Evolutionary conservation across 148 eudicot species (phyloP).

Genomic region (Drosera capensis): DNA sequence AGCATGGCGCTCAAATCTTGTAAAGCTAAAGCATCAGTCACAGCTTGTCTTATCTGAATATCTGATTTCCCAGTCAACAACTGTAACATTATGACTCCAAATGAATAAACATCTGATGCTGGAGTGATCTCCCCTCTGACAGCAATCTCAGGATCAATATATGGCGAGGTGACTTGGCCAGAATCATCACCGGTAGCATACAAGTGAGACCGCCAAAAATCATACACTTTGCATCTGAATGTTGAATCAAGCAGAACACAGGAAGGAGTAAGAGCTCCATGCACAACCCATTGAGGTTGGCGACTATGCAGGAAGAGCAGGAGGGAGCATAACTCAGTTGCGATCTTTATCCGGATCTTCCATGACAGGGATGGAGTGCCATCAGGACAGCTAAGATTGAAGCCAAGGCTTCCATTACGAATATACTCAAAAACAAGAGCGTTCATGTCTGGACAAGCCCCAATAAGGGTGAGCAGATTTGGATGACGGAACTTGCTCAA

Average conservation of each 20-base stretch:
- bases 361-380: constrained; percentile 57
- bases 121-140: too few species aligned
- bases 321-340: constrained; percentile 61
- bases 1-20: too few species aligned
- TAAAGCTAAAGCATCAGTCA: too few species aligned
- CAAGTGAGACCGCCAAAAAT: constrained; percentile 35
- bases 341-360: constrained; percentile 70
- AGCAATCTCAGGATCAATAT: constrained; percentile 12
- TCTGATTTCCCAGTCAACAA: too few species aligned
- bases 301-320: constrained; percentile 69
- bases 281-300: constrained; percentile 39
- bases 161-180: constrained; percentile 10
- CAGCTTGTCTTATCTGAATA: too few species aligned
- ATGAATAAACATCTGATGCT: too few species aligned
- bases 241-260: constrained; percentile 49
- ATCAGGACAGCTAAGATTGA: constrained; percentile 46
- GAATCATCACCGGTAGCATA: constrained; percentile 23
- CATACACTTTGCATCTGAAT: constrained; percentile 46
- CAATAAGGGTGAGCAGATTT: constrained; percentile 52
- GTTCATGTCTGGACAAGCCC: constrained; percentile 62
- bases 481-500: constrained; percentile 75
- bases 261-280: constrained; percentile 52
- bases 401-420: constrained; percentile 73
- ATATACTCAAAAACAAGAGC: constrained; percentile 59
- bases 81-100: too few species aligned